Base-by-base conservation (phyloP, 805 yeast species). In the Saturnispora sanitii region DNA sequence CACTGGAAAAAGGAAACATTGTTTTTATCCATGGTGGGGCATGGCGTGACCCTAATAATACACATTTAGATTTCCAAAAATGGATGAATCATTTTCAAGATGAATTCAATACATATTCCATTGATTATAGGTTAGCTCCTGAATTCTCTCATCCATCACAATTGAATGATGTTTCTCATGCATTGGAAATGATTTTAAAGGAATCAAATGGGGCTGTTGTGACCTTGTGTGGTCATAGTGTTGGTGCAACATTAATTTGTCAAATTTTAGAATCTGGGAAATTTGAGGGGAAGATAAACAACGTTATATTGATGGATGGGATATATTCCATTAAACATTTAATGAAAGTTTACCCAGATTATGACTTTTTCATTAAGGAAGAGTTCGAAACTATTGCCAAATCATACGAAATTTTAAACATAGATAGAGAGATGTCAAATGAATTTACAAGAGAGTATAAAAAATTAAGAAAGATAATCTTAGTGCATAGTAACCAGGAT, bases 1-100 rank as follows among this genome's bases (percentile, higher is more conserved):
- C 21, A 15, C 11, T n/a, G 13, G 28, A 4, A 5, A 30, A 9
- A 4, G 13, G 33, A 3, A 26, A n/a, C 6, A 8, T 40, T 3
- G 67, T 83, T 1, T 78, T 76, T 49, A 69, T 85, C 30, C 95
- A 85, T 58, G 95, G 95, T 1, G 95, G 95, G 0, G 94, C 87
- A 0, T 85, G 95, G 95, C 66, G 84, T 45, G 94, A 82, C 52
- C 73, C 77, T 1, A 54, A 46, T 3, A 79, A 80, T 53, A 79
- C 87, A 0, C 68, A 61, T 21, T 58, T 67, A 30, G 90, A 81
- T 50, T 75, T 73, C 40, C 62, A 61, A 8, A 49, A 47, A 11
- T 41, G 48, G 18, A 45, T 51, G 47, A 16, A 17, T n/a, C 34
- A 37, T n/a, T 41, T 20, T n/a, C 16, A 4, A 2, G 8, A 16